Base-by-base conservation (phyloP, 495 filamentous ascomycete species). In the Trichoderma asperelloides region DNA sequence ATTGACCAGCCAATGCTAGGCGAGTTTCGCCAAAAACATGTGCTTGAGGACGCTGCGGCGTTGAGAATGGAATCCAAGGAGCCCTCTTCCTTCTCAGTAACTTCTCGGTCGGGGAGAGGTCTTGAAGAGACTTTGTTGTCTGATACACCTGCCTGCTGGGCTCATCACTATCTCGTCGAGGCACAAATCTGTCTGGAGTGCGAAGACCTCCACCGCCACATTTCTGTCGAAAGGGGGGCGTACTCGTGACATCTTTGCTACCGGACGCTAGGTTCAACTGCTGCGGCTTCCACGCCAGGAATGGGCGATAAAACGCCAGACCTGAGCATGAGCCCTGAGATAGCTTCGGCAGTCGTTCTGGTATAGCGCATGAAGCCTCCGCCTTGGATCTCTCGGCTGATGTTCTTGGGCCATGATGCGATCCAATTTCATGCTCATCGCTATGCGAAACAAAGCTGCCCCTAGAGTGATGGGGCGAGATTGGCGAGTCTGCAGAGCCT, bases 131-230 rank as follows among this genome's bases (percentile, higher is more conserved):
- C 55, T 60, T 60, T 30, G 55, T 60, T 18, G 55, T 60, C 25
- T 60, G 55, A 30, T 60, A 60, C 23, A 60, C 55, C 55, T 60
- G 55, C 27, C 25, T 60, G 55, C 55, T 60, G 9, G 55, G n/a
- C 27, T 60, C 25, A 25, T 60, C 55, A 27, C 27, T 60, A 9
- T 60, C 23, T 5, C 55, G 23, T 13, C 16, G 25, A 12, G 55
- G 55, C 25, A 60, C 55, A 60, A 60, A 60, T 60, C 55, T 60
- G n/a, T 60, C 55, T 28, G 27, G 55, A 12, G 9, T 60, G 21
- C 27, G 55, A 28, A 16, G 55, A 3, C 55, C 27, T 30, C 55
- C 25, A 60, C 15, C 23, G 16, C 9, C 55, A 30, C 55, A 27
- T 60, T 18, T 60, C 55, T 30, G 55, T 21, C 16, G 23, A 15